Percentiles rank a stretch among this genome's conserved stretches.
Evolutionary conservation across 2,329 filamentous ascomycete species (phyloP).

Genomic region (Calonectria pteridis): DNA sequence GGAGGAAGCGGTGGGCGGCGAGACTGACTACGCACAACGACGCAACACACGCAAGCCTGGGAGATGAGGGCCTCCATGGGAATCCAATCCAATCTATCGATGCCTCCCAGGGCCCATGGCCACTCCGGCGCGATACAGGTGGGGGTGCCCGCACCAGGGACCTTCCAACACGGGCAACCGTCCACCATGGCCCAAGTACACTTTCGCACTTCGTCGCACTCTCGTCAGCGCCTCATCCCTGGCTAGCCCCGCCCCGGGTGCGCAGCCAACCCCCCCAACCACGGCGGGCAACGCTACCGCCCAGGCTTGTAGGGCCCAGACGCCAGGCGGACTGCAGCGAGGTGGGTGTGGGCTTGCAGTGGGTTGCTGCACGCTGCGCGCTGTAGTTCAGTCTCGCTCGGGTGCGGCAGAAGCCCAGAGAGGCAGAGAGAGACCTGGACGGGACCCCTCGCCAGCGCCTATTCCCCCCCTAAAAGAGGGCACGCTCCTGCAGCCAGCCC

Average conservation of each 20-base stretch:
- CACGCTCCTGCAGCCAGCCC: neutral
- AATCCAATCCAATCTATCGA: slow-evolving; percentile 20
- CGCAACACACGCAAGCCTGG: neutral
- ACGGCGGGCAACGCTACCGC: neutral
- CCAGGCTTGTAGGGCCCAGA: neutral
- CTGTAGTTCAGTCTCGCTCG: slow-evolving; percentile 26
- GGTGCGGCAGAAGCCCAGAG: slow-evolving; percentile 19
- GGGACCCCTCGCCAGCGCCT: neutral
- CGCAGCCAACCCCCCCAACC: slow-evolving; percentile 2
- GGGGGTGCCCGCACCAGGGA: slow-evolving; percentile 15
- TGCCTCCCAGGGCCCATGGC: slow-evolving; percentile 13
- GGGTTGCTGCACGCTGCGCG: slow-evolving; percentile 24
- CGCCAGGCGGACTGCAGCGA: slow-evolving; percentile 7
- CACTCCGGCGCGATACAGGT: neutral
- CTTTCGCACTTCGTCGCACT: slow-evolving; percentile 3
- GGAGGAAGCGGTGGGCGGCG: neutral
- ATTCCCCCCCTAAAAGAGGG: neutral
- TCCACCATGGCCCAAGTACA: slow-evolving; percentile 38
- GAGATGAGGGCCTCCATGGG: slow-evolving; percentile 20
- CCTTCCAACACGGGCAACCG: slow-evolving; percentile 34
- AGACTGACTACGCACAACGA: neutral
- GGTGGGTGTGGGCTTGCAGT: slow-evolving; percentile 13
- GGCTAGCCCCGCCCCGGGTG: slow-evolving; percentile 25
- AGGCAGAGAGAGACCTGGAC: slow-evolving; percentile 21
- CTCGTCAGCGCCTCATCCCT: slow-evolving; percentile 31